Evolutionary conservation across 2,329 filamentous ascomycete genomes (phyloP), one percentile per base, ranked within the genome.

Genomic region (Colletotrichum tropicicola): DNA sequence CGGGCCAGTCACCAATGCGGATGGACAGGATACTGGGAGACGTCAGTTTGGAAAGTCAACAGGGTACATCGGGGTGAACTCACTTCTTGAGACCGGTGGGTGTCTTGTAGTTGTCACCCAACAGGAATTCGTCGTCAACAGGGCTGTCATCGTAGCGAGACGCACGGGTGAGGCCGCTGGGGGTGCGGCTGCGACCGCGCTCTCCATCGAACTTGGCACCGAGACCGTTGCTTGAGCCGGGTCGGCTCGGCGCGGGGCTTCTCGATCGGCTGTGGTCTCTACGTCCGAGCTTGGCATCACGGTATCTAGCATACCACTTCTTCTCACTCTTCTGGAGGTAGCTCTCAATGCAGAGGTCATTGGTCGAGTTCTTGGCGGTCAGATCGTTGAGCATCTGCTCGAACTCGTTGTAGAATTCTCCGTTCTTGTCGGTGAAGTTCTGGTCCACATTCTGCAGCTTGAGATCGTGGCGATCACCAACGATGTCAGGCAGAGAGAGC

Each of bases 391-490:
- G 80, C 70, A 82, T 85, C 73, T 84, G 82, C 61, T 87, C 84
- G 67, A 90, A 91, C 2, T 78, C 80, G 65, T 80, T 80, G 68
- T 86, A 88, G 73, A 88, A 91, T 66, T 88, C 81, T 30, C 87
- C 88, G 32, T 82, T 87, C 48, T 84, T 83, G 71, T 91, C 89
- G 6, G 85, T 90, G 77, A 91, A 91, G 77, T 87, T 89, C 3
- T 88, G 89, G 68, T 89, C 87, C 0, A 91, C 86, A 59, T 90
- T 88, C 71, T 91, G 89, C 15, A 90, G 81, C 66, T 86, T 84
- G 71, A 85, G 88, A 70, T 89, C 84, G 56, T 84, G 85, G 71
- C 88, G 88, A 62, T 87, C 86, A 17, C 87, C 86, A 25, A 89
- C 81, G 28, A 91, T 82, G 3, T 81, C 81, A 56, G 87, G 79